Evolutionary conservation across 2,329 filamentous ascomycete genomes (phyloP).

Genomic region (Penicillium sp.): DNA sequence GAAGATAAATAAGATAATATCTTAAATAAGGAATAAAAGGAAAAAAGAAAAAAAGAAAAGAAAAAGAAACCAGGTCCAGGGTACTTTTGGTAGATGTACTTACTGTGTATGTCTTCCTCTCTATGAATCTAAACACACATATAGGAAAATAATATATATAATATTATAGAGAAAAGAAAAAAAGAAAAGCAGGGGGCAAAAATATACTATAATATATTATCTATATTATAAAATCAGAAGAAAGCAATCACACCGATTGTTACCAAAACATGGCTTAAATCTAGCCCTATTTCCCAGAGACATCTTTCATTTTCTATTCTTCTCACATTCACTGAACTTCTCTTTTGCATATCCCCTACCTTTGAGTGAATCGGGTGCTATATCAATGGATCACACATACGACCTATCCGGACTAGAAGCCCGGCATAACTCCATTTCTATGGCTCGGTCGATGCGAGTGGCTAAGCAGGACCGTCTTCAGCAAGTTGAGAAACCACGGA

Average conservation of each 20-base stretch:
- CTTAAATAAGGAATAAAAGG: constrained; percentile 3
- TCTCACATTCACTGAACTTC: constrained; percentile 3
- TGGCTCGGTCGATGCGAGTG: constrained; percentile 22
- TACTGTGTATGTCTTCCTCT: constrained; percentile 1
- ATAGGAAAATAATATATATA: not conserved
- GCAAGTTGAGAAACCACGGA: constrained; percentile 32
- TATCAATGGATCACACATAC: constrained; percentile 7
- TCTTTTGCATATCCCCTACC: constrained; percentile 12
- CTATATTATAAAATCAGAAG: constrained; percentile 2
- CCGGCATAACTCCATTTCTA: constrained; percentile 20
- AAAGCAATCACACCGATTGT: constrained; percentile 21
- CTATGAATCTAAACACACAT: not conserved
- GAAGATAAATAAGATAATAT: not conserved
- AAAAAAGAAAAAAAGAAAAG: constrained; percentile 2
- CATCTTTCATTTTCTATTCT: constrained; percentile 19
- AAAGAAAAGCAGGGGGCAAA: not conserved
- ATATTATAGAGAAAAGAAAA: not conserved
- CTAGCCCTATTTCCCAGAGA: constrained; percentile 25
- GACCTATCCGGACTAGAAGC: constrained; percentile 7
- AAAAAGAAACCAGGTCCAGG: constrained; percentile 1
- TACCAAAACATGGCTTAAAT: constrained; percentile 29
- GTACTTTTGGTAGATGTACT: constrained; percentile 3
- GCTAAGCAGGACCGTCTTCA: constrained; percentile 24
- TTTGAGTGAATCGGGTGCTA: not conserved
- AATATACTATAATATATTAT: not conserved